Base-by-base conservation (phyloP, 2,329 filamentous ascomycete genomes). In the Penicillium paneum region DNA sequence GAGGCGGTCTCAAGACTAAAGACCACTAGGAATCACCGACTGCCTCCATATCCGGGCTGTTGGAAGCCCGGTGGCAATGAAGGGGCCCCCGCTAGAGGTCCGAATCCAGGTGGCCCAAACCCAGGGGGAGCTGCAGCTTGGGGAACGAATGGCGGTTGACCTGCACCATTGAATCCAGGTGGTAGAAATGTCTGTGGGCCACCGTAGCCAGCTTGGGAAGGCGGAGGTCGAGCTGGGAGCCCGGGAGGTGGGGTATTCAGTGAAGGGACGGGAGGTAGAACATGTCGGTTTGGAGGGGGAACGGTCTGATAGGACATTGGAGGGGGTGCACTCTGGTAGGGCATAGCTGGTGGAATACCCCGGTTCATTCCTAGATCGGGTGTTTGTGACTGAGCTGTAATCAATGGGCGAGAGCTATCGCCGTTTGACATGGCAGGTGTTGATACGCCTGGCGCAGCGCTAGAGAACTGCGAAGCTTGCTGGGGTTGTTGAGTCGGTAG, bases 401-500 rank as follows among this genome's bases (percentile, higher is more conserved):
- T 68, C 58, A 71, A 59, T 15, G 71, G 68, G 29, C 71, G 68
- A 43, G 71, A 63, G 32, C 56, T 63, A 44, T 77, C 76, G 32
- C 72, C 70, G 56, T 76, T 77, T 31, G 75, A 67, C 67, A 80
- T 76, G 21, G 72, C 72, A 15, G 76, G 67, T 12, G 71, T 74
- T 21, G 79, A 68, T 26, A 71, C 64, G 1, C 70, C 71, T 8
- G 68, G 60, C 45, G 75, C 78, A 21, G 49, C 34, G 8, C 53
- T 49, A 64, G 92, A 83, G 63, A 95, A 86, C 55, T 86, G 88
- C 15, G 53, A 89, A 48, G 94, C 77, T 21, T 87, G 83, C 67
- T 92, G 89, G 48, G 94, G 77, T 21, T 87, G 83, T 67, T 92
- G 89, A 3, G 86, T 83, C 61, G 91, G 88, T 34, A 91, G 89